A percentile compares a stretch with the other conserved stretches of the same genome.
phyloP scores from a whole-genome alignment of 371 early-diverging fungal genomes.

The Mortierella sp. region DNA sequence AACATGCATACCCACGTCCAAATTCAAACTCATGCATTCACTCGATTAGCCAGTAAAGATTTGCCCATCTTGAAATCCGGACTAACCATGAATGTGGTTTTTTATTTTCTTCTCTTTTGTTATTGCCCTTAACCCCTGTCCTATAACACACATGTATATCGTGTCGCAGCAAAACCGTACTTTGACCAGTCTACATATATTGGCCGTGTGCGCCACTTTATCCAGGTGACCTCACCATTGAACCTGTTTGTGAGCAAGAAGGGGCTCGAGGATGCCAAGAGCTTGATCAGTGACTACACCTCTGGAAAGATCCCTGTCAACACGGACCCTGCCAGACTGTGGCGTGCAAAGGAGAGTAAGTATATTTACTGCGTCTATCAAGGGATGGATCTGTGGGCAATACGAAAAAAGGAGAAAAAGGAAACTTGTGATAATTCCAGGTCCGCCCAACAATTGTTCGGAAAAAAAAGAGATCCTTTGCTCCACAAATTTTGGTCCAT shows the following conservation, averaged over 20 bases:
- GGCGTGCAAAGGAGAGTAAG: slow-evolving; percentile 81
- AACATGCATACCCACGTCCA: neutral
- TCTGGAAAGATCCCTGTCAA: slow-evolving; percentile 51
- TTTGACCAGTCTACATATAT: slow-evolving; percentile 78
- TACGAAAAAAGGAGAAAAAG: neutral
- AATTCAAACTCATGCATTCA: neutral
- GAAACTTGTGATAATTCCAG: too few species aligned
- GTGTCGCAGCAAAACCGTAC: slow-evolving; percentile 71
- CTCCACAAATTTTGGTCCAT: too few species aligned
- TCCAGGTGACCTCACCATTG: slow-evolving; percentile 78
- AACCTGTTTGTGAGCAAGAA: slow-evolving; percentile 72
- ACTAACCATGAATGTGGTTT: neutral
- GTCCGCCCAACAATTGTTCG: too few species aligned
- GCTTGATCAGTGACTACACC: slow-evolving; percentile 68
- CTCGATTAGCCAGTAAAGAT: neutral
- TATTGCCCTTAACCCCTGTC: neutral
- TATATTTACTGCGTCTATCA: slow-evolving; percentile 2
- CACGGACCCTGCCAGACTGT: slow-evolving; percentile 64
- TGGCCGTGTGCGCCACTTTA: slow-evolving; percentile 81
- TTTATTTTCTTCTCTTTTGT: neutral
- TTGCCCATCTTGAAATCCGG: neutral
- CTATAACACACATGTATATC: too few species aligned
- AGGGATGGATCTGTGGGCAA: too few species aligned
- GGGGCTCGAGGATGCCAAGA: slow-evolving; percentile 69
- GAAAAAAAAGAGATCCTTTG: neutral